Conservation (phyloP, 225 moss, liverwort and hornwort genomes). For the Pleurozium schreberi region DNA sequence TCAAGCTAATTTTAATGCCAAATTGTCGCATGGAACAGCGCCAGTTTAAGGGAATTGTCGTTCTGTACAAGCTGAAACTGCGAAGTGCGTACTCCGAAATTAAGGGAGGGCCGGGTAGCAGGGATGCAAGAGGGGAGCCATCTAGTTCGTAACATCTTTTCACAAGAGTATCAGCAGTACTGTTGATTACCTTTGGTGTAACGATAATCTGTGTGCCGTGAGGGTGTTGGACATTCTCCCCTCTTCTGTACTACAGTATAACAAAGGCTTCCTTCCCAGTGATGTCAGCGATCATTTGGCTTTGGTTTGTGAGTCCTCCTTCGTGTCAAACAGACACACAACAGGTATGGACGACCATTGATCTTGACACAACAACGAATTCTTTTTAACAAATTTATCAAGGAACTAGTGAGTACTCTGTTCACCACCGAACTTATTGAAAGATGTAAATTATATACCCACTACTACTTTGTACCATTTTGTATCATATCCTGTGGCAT, state of each 20-base stretch:
- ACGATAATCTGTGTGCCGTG: neutral
- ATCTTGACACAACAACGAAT: constrained; percentile 10
- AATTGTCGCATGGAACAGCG: neutral
- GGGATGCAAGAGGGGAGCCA: neutral
- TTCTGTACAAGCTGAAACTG: neutral
- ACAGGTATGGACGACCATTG: neutral
- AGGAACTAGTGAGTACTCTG: neutral
- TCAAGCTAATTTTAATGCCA: neutral
- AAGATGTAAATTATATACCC: neutral
- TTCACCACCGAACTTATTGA: neutral
- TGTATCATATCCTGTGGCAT: neutral
- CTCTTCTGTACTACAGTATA: neutral
- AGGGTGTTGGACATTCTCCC: neutral
- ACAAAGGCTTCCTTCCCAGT: neutral
- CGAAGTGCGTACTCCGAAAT: neutral
- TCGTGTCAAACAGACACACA: too few species aligned
- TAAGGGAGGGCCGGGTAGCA: neutral
- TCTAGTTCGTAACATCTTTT: neutral
- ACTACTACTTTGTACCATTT: neutral
- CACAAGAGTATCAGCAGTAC: neutral
- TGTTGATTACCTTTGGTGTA: neutral
- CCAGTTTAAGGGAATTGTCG: neutral
- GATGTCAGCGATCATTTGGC: neutral
- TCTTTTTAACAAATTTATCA: neutral
- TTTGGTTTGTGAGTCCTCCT: neutral